A percentile compares a stretch with the other conserved stretches of the same genome.
These are phyloP conservation scores for Sutorius australiensis DNA, from an alignment of 768 basidiomycete species.

Conservation along the genomic window DNA sequence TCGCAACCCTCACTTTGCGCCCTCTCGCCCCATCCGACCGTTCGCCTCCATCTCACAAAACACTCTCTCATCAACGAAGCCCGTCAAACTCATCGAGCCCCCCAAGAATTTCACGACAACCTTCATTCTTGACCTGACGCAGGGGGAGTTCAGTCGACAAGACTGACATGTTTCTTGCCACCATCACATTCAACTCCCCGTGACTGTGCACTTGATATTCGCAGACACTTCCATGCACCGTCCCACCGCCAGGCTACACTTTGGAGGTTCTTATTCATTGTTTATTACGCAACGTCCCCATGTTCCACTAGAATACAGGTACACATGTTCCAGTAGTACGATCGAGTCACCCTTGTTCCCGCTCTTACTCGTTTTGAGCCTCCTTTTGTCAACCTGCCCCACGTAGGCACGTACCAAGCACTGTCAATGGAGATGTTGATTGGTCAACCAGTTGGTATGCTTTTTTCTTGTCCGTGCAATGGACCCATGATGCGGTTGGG, in stretches of 20 bases:
- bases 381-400: too few relatives aligned
- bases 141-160: slow-evolving; percentile 76
- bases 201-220: not conserved
- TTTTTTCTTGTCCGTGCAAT: not conserved
- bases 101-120: slow-evolving; percentile 66
- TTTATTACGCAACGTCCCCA: slow-evolving; percentile 15
- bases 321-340: slow-evolving; percentile 17
- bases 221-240: not conserved
- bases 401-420: not conserved
- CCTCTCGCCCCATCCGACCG: slow-evolving; percentile 74
- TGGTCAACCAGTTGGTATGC: not conserved
- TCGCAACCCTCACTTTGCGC: slow-evolving; percentile 54
- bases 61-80: slow-evolving; percentile 35
- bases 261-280: slow-evolving; percentile 19
- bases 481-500: too few relatives aligned
- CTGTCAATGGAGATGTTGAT: not conserved
- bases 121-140: slow-evolving; percentile 77
- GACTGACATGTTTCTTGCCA: slow-evolving; percentile 32
- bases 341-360: not conserved
- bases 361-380: slow-evolving; percentile 1
- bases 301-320: slow-evolving; percentile 16
- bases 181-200: not conserved
- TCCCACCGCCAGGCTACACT: not conserved
- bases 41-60: slow-evolving; percentile 57
- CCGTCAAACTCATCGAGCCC: slow-evolving; percentile 76